These are phyloP conservation scores for Penicillium paradoxum DNA, from an alignment of 495 filamentous ascomycete species.

Conservation along the genomic window DNA sequence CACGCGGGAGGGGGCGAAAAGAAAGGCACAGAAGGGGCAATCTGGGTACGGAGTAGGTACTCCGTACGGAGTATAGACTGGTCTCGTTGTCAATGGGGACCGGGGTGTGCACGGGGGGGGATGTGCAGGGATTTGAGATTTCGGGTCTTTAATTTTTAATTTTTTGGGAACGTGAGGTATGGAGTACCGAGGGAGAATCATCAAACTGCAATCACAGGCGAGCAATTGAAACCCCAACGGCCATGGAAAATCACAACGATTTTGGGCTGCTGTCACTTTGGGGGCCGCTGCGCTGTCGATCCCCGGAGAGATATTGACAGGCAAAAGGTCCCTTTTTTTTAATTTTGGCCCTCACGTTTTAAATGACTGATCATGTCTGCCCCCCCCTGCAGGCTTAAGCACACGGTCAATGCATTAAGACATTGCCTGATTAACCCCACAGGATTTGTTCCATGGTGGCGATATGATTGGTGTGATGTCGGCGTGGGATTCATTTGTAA, in stretches of 20 bases:
- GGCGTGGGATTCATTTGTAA: conserved; percentile 6
- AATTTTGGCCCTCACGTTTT: neutral
- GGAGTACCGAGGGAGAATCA: neutral
- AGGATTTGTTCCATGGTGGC: conserved; percentile 2
- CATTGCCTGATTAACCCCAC: conserved; percentile 21
- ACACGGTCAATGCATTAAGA: conserved; percentile 31
- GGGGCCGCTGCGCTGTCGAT: conserved; percentile 33
- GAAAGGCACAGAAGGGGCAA: neutral
- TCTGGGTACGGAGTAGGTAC: neutral
- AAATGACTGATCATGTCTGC: conserved; percentile 18
- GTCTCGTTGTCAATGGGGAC: conserved; percentile 4
- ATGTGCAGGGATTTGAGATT: neutral
- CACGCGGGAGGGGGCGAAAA: conserved; percentile 20
- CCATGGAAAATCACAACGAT: conserved; percentile 6
- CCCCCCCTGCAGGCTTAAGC: conserved; percentile 18
- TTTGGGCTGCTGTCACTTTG: conserved; percentile 25
- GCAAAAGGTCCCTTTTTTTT: neutral
- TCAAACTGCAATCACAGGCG: neutral
- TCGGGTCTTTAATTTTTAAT: neutral
- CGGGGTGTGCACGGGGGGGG: neutral
- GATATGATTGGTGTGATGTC: conserved; percentile 18
- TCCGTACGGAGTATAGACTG: neutral
- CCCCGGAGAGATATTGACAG: conserved; percentile 24
- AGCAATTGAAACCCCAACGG: conserved; percentile 2
- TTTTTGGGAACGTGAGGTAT: neutral